Evolutionary conservation across 2,329 filamentous ascomycete genomes (phyloP).

Genomic region (Fusarium multiceps): DNA sequence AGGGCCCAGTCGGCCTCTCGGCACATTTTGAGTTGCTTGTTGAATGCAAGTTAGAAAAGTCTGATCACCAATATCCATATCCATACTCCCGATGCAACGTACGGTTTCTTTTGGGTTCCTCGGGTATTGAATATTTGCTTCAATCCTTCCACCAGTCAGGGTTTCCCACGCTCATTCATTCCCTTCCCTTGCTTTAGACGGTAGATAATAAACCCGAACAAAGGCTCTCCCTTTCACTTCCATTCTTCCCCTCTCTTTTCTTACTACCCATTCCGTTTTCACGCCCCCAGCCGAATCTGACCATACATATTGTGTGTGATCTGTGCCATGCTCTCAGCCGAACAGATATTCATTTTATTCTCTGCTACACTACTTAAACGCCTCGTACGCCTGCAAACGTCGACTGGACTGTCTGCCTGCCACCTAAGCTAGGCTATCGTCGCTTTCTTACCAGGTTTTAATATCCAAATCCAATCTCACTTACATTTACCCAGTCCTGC

Average conservation of each 20-base stretch:
- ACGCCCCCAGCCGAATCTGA: constrained; percentile 32
- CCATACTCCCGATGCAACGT: not conserved
- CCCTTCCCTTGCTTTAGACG: not conserved
- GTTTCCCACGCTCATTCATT: not conserved
- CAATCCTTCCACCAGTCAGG: not conserved
- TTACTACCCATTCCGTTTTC: constrained; percentile 7
- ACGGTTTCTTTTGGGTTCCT: not conserved
- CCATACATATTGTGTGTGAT: constrained; percentile 9
- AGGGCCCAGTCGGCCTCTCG: not conserved
- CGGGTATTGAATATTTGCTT: not conserved
- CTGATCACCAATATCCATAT: constrained; percentile 1
- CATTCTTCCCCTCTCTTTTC: constrained; percentile 1
- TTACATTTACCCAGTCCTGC: constrained; percentile 14
- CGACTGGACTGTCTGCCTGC: constrained; percentile 9
- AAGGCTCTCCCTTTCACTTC: constrained; percentile 2
- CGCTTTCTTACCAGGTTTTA: not conserved
- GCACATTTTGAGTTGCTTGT: constrained; percentile 2
- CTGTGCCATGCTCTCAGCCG: not conserved
- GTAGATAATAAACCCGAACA: constrained; percentile 20
- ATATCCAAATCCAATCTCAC: constrained; percentile 13
- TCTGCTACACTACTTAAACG: constrained; percentile 32
- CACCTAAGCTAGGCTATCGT: constrained; percentile 4
- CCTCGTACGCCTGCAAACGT: constrained; percentile 34
- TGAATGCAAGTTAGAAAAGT: not conserved
- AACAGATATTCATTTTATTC: constrained; percentile 28